Evolutionary conservation across 441 rosid species (phyloP).

Genomic region (Lepidium campestre): DNA sequence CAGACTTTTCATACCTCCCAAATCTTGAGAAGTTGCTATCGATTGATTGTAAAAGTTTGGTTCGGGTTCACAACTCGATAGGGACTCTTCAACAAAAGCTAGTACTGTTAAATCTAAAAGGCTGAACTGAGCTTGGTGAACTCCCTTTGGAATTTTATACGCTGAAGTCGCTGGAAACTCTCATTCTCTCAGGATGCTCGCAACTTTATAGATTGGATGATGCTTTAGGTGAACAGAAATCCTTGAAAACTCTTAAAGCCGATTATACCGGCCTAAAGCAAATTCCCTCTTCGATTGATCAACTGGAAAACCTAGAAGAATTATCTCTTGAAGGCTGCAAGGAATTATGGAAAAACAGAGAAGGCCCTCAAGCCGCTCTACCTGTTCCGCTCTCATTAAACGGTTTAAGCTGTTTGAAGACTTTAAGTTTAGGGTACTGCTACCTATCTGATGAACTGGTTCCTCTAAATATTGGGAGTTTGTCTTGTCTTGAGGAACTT

Average conservation of each 20-base stretch:
- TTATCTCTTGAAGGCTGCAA: slow-evolving; percentile 12
- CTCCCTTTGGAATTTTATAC: not conserved
- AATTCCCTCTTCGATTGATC: not conserved
- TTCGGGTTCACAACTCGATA: slow-evolving; percentile 1
- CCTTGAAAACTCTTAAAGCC: not conserved
- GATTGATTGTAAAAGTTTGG: not conserved
- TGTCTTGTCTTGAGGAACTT: slow-evolving; percentile 3
- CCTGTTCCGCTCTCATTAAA: not conserved
- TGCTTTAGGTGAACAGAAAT: not conserved
- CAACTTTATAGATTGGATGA: slow-evolving; percentile 3
- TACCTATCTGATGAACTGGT: slow-evolving; percentile 2
- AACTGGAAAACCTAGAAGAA: not conserved
- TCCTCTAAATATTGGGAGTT: not conserved
- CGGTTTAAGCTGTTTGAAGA: not conserved
- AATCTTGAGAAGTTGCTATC: slow-evolving; percentile 14
- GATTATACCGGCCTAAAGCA: not conserved
- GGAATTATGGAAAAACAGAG: not conserved
- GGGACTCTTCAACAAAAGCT: not conserved
- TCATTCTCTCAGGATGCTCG: slow-evolving; percentile 18
- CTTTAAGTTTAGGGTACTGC: not conserved
- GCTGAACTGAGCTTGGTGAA: not conserved
- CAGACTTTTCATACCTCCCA: not conserved
- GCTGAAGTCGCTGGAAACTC: slow-evolving; percentile 1
- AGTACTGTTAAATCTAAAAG: not conserved
- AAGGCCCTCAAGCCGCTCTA: not conserved